Conservation (phyloP, 129 eudicot genomes). For the Glebionis coronaria region DNA sequence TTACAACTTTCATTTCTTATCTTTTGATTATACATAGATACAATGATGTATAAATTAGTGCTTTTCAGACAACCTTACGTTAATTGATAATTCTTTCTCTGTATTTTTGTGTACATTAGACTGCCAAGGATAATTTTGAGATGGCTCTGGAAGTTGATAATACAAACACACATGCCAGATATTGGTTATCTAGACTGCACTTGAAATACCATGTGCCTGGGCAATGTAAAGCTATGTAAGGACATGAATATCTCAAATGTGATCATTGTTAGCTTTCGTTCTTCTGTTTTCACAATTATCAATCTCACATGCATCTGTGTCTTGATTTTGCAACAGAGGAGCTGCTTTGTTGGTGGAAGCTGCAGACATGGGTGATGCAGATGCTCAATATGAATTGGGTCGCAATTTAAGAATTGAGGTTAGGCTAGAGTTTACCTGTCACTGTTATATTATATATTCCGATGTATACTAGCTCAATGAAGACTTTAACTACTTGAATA, state of each 20-base stretch:
- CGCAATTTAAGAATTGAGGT: slow-evolving; percentile 80
- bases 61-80: not conserved
- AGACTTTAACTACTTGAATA: too few species aligned
- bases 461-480: too few species aligned
- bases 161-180: slow-evolving; percentile 78
- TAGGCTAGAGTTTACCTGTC: not conserved
- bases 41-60: slow-evolving; percentile 3
- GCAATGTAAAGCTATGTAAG: slow-evolving; percentile 87
- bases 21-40: not conserved
- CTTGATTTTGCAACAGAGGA: slow-evolving; percentile 45
- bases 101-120: slow-evolving; percentile 24
- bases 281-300: not conserved
- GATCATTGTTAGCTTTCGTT: not conserved
- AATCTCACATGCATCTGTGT: not conserved
- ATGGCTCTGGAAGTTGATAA: slow-evolving; percentile 73
- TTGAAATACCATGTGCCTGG: slow-evolving; percentile 84
- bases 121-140: slow-evolving; percentile 81
- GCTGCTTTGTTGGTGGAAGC: slow-evolving; percentile 90
- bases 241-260: slow-evolving; percentile 9
- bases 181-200: slow-evolving; percentile 81
- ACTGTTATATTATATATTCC: too few species aligned
- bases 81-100: slow-evolving; percentile 2
- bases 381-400: slow-evolving; percentile 81
- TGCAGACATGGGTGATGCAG: slow-evolving; percentile 91
- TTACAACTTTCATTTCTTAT: not conserved